Conservation (phyloP, 2,329 filamentous ascomycete species). For the Xylaria digitata region DNA sequence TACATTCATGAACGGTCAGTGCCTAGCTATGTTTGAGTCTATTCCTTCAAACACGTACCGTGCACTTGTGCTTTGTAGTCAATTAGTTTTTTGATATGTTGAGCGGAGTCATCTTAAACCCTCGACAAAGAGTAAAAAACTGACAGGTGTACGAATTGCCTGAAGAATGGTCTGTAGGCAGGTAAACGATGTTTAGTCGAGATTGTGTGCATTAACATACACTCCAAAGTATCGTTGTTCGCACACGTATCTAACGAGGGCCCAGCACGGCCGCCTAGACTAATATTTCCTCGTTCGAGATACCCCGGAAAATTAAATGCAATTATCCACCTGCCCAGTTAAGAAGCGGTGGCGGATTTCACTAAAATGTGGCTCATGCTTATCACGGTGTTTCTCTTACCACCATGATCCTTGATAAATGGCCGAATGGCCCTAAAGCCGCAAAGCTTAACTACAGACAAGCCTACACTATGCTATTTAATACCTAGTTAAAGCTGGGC, state of each 20-base stretch:
- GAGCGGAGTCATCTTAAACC: neutral
- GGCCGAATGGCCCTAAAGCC: constrained; percentile 16
- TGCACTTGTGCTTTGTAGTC: neutral
- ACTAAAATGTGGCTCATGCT: neutral
- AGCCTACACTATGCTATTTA: constrained; percentile 9
- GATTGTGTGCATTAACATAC: neutral
- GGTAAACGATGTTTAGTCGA: neutral
- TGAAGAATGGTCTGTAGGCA: no score
- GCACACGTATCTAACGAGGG: neutral
- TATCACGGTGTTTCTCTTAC: neutral
- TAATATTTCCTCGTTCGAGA: constrained; percentile 1
- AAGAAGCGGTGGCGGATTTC: neutral
- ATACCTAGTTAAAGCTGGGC: constrained; percentile 25
- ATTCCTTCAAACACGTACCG: no score
- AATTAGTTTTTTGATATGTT: no score
- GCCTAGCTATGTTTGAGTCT: neutral
- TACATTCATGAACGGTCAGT: neutral
- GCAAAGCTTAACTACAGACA: constrained; percentile 25
- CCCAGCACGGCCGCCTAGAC: no score
- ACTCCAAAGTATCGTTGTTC: neutral
- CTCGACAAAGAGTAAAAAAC: neutral
- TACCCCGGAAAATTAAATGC: neutral
- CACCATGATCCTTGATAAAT: constrained; percentile 13
- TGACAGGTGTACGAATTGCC: neutral
- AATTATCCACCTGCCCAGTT: constrained; percentile 3